Evolutionary conservation across 805 yeast genomes (phyloP), one percentile per base, ranked within the genome.

Genomic region (Kregervanrija pseudodelftensis): DNA sequence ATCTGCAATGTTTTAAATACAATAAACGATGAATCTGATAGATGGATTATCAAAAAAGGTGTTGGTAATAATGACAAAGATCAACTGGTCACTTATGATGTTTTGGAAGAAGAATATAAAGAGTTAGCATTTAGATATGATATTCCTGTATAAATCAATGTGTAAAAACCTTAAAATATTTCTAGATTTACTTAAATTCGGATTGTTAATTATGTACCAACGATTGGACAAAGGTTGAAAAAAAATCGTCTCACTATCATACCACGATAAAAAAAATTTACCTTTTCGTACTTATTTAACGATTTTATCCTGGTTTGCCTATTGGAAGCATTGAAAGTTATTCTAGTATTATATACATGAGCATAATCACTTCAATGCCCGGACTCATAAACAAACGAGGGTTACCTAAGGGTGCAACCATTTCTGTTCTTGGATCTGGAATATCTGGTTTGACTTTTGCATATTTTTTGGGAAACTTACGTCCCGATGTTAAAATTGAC

Each of bases 341-440:
- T 7, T 22, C 2, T 8, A 22, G 4, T 22, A 22, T 22, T 8
- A 22, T 22, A 22, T 22, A 22, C 8, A 22, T 22, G 7, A 8
- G 28, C 8, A 7, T 22, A 22, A 4, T 22, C 28, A 22, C 28
- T 7, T 7, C 28, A 22, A 22, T 22, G 28, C 28, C 8, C 28
- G 28, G 28, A 7, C 28, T 22, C 8, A 22, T 22, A 22, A 22
- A 22, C 28, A 22, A 22, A 5, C 41, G 31, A n/a, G 31, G 51
- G 4, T 38, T 49, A 34, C 39, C 54, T 30, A 34, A 39, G 13
- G 61, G 61, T 40, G 70, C 77, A 1, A 46, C 39, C 15, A 80
- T 89, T 2, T 89, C 85, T 0, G 85, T 90, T 0, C 58, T 89
- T 1, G 99, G 99, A 0, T 82, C 85, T 1, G 99, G 99, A 0